Percentiles rank a stretch among this genome's conserved stretches.
phyloP scores from a whole-genome alignment of 1,139 yeast genomes.

The Wickerhamomyces sp. region DNA sequence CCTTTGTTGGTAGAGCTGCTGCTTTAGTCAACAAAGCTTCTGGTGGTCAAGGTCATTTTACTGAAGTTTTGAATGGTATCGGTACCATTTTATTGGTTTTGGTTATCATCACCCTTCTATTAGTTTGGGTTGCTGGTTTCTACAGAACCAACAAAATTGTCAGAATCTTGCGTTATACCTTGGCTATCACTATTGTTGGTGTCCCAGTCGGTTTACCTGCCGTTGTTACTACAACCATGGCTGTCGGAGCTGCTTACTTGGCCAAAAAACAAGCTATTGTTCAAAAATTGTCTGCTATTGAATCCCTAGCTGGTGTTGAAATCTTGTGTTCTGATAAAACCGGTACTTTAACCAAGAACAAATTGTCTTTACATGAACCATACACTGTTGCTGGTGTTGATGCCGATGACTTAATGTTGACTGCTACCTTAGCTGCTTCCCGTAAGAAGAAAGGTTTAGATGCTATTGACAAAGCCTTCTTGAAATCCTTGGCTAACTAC shows the following conservation, averaged over 20 bases:
- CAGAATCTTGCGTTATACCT: conserved; percentile 86
- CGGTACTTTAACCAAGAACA: conserved; percentile 98
- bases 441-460: conserved; percentile 99
- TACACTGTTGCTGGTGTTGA: conserved; percentile 99
- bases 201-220: conserved; percentile 99
- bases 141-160: conserved; percentile 90
- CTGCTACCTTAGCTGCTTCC: conserved; percentile 97
- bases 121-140: conserved; percentile 94
- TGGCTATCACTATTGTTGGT: conserved; percentile 98
- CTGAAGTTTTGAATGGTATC: conserved; percentile 96
- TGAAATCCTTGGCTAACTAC: conserved; percentile 78
- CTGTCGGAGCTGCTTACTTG: conserved; percentile 99
- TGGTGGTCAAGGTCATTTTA: conserved; percentile 93
- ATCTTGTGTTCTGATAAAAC: conserved; percentile 98
- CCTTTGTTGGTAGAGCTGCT: conserved; percentile 95
- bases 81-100: conserved; percentile 89
- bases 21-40: conserved; percentile 94
- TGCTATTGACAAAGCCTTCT: conserved; percentile 96
- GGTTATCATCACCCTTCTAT: conserved; percentile 81
- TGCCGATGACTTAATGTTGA: conserved; percentile 93
- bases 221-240: conserved; percentile 99
- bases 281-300: conserved; percentile 96
- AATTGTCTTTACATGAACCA: conserved; percentile 94
- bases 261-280: conserved; percentile 99
- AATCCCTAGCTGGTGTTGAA: conserved; percentile 98